phyloP scores from a whole-genome alignment of 108 stramenopile genomes.

The Pseudonitzschia pungens region DNA sequence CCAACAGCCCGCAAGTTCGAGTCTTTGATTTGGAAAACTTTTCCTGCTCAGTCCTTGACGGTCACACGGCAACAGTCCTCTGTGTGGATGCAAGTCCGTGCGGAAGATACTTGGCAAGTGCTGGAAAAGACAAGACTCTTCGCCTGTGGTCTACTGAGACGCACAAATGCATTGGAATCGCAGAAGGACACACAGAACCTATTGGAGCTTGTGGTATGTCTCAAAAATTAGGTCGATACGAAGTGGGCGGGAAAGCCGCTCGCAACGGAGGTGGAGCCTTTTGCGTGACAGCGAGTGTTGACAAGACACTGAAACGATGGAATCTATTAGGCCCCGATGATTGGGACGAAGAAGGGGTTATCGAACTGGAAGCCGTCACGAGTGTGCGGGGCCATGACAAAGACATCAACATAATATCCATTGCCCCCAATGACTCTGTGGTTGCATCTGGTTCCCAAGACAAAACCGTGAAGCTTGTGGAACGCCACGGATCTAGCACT shows the following conservation, averaged over 20 bases:
- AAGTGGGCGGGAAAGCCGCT: slow-evolving; percentile 81
- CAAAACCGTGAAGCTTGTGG: slow-evolving; percentile 93
- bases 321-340: slow-evolving; percentile 72
- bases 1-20: slow-evolving; percentile 92
- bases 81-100: slow-evolving; percentile 88
- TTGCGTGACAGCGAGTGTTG: slow-evolving; percentile 87
- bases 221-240: slow-evolving; percentile 72
- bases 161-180: slow-evolving; percentile 60
- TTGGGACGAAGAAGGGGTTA: slow-evolving; percentile 29
- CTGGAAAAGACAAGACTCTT: slow-evolving; percentile 90
- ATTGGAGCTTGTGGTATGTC: slow-evolving; percentile 80
- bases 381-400: slow-evolving; percentile 86
- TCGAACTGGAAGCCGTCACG: slow-evolving; percentile 41
- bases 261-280: slow-evolving; percentile 88
- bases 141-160: slow-evolving; percentile 55
- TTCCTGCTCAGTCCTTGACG: slow-evolving; percentile 82
- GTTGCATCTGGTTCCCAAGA: slow-evolving; percentile 97
- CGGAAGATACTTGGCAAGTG: slow-evolving; percentile 88
- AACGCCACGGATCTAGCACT: slow-evolving; percentile 72
- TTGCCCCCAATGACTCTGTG: slow-evolving; percentile 94
- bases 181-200: slow-evolving; percentile 88
- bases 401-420: slow-evolving; percentile 93
- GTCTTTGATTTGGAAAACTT: slow-evolving; percentile 77
- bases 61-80: slow-evolving; percentile 93
- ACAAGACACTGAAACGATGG: slow-evolving; percentile 94